Evolutionary conservation across 129 eudicot genomes (phyloP).

Genomic region (Lonicera japonica): DNA sequence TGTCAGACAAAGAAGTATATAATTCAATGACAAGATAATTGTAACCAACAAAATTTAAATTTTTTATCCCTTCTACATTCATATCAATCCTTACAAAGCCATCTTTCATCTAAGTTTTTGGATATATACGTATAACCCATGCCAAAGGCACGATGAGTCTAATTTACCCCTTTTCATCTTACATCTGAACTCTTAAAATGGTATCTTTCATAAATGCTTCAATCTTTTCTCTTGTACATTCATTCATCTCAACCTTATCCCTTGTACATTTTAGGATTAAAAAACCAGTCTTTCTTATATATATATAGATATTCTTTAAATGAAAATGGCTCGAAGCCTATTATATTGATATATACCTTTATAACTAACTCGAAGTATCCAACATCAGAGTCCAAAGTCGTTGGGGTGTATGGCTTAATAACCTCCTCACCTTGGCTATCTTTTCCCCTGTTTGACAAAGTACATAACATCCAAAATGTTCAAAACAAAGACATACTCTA

Average conservation of each 20-base stretch:
- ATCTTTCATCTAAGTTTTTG: not conserved
- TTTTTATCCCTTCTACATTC: too few relatives aligned
- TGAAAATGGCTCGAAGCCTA: too few relatives aligned
- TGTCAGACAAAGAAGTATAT: not conserved
- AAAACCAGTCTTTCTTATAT: too few relatives aligned
- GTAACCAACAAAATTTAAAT: not conserved
- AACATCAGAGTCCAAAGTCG: constrained; percentile 86
- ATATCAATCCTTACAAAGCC: not conserved
- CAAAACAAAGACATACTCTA: not conserved
- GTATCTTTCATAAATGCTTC: too few relatives aligned
- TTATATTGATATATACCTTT: constrained; percentile 40
- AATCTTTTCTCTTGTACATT: too few relatives aligned
- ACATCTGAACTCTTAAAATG: too few relatives aligned
- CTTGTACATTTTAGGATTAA: too few relatives aligned
- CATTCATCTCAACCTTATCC: too few relatives aligned
- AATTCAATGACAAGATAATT: not conserved
- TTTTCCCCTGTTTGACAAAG: constrained; percentile 51
- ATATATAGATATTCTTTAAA: too few relatives aligned
- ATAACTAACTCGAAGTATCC: constrained; percentile 93
- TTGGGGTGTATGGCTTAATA: constrained; percentile 89
- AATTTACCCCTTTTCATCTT: too few relatives aligned
- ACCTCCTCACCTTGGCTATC: constrained; percentile 96
- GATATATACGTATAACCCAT: too few relatives aligned
- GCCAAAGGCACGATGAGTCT: too few relatives aligned
- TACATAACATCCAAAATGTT: constrained; percentile 1